Evolutionary conservation across 371 early-diverging fungal genomes (phyloP), one percentile per base, ranked within the genome.

Genomic region (Mortierella sp.): DNA sequence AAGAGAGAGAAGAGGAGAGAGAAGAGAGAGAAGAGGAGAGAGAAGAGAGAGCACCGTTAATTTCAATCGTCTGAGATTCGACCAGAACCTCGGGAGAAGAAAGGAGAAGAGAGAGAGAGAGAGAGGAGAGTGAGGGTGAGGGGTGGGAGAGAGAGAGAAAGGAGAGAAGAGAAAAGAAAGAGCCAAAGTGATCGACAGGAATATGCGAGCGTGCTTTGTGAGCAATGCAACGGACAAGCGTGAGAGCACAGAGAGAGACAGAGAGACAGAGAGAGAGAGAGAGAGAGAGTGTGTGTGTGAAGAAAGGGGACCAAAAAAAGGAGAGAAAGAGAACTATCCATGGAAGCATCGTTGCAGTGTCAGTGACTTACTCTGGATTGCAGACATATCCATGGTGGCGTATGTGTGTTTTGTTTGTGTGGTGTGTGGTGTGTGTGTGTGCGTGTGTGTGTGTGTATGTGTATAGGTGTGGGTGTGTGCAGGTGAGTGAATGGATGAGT

Each of bases 321-420:
- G 57, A 29, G 5, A 30, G n/a, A 29, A 16, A 55, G 15, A 56
- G 18, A 28, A 14, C 26, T 1, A 14, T 1, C 9, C 25, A 15
- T 26, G n/a, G 19, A n/a, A 23, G 15, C 1, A 14, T 26, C 21
- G 7, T 25, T 26, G 53, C 25, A 23, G n/a, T 57, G 25, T 29
- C n/a, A 30, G 59, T 21, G 52, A 60, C 62, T 62, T 62, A 62
- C 62, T 62, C 29, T 62, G 62, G 16, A 62, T 50, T 15, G 62
- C 62, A 28, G 62, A 62, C 62, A 62, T 51, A 15, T 53, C 63
- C 53, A 63, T 63, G 63, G 2, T 9, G 51, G 45, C 1, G 12
- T 9, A 47, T 21, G 26, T 48, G 62, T 12, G 15, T 29, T 18
- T 29, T 57, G n/a, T n/a, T n/a, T n/a, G n/a, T n/a, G n/a, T n/a